Conservation (phyloP, 2,329 filamentous ascomycete species). For the Aspergillus candidus region DNA sequence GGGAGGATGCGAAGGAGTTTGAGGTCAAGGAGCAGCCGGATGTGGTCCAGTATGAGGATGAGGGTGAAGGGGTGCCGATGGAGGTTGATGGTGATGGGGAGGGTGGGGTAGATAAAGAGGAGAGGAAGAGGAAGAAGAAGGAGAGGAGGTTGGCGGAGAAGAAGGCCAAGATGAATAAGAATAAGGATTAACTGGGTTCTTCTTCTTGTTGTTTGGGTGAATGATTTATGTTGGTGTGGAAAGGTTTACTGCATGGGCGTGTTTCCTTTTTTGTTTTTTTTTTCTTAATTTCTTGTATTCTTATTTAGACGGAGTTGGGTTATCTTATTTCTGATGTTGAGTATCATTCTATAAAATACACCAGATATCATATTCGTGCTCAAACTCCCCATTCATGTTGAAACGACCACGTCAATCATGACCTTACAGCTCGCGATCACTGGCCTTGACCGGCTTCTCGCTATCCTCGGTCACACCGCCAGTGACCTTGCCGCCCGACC, state of each 20-base stretch:
- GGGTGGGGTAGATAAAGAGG: slow-evolving; percentile 45
- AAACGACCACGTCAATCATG: slow-evolving; percentile 6
- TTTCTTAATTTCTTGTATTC: slow-evolving; percentile 1
- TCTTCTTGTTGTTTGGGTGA: background rate
- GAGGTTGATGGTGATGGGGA: slow-evolving; percentile 36
- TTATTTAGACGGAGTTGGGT: background rate
- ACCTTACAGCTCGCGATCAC: slow-evolving; percentile 66
- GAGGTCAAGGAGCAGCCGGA: slow-evolving; percentile 35
- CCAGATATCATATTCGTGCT: background rate
- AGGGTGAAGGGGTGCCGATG: slow-evolving; percentile 31
- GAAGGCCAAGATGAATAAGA: slow-evolving; percentile 29
- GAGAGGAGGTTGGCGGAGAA: slow-evolving; percentile 44
- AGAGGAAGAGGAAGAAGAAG: slow-evolving; percentile 52
- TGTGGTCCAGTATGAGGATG: slow-evolving; percentile 38
- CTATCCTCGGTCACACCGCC: slow-evolving; percentile 48
- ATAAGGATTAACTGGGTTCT: background rate
- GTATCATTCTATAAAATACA: background rate
- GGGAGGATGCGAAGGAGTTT: slow-evolving; percentile 33
- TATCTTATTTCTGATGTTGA: background rate
- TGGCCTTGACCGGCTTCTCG: slow-evolving; percentile 60
- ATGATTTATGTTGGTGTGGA: slow-evolving; percentile 1
- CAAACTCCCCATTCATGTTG: slow-evolving; percentile 1
- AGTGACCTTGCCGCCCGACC: slow-evolving; percentile 57
- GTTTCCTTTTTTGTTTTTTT: slow-evolving; percentile 12
- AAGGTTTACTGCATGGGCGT: slow-evolving; percentile 13